Evolutionary conservation across 192 early-diverging fungal species (phyloP).

Genomic region (Spizellomyces sp.): DNA sequence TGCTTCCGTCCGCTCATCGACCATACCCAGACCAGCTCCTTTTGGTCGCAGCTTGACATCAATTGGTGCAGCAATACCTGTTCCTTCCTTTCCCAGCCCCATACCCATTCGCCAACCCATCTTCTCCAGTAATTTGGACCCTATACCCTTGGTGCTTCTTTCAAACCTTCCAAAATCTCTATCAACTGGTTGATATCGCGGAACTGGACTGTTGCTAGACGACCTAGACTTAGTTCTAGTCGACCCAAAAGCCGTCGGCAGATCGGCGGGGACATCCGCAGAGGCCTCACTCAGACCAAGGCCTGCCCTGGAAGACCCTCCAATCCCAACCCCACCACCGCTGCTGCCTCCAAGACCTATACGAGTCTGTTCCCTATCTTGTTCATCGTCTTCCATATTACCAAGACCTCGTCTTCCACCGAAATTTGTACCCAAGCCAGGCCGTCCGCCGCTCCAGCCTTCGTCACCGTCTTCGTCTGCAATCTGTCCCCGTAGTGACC

Average conservation of each 20-base stretch:
- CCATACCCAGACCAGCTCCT: conserved; percentile 82
- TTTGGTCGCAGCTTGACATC: conserved; percentile 81
- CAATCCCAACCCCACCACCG: conserved; percentile 4
- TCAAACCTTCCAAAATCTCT: conserved; percentile 88
- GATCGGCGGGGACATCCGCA: neutral
- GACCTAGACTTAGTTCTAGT: neutral
- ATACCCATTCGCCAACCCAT: conserved; percentile 90
- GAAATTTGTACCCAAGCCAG: too few species aligned
- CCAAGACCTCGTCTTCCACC: neutral
- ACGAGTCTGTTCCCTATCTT: conserved; percentile 27
- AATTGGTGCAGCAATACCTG: conserved; percentile 89
- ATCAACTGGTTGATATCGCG: conserved; percentile 22
- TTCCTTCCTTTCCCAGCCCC: conserved; percentile 84
- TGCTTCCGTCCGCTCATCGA: conserved; percentile 76
- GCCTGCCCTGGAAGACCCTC: neutral
- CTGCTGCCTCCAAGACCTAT: neutral
- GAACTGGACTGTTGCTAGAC: neutral
- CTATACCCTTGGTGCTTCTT: conserved; percentile 72
- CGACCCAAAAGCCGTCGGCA: conserved; percentile 19
- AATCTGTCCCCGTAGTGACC: too few species aligned
- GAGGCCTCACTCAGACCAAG: neutral
- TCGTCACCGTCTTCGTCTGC: too few species aligned
- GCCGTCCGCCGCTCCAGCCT: too few species aligned
- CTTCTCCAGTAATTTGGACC: conserved; percentile 80
- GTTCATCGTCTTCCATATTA: conserved; percentile 10